Conservation (phyloP, 208 protist species). For the Porcisia hertigi region DNA sequence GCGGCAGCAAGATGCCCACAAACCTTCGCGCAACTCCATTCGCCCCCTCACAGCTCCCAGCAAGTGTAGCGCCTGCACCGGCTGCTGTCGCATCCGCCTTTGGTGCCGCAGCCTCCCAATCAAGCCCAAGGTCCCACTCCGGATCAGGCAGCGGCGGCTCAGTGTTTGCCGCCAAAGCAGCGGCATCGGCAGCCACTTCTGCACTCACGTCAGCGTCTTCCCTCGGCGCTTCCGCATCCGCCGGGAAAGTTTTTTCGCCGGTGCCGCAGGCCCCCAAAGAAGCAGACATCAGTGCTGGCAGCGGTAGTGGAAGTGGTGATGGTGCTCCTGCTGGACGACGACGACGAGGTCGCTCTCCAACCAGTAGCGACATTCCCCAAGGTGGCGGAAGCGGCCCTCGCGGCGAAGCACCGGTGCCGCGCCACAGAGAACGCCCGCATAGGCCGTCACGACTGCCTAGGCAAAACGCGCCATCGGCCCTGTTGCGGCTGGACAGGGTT, state of each 20-base stretch:
- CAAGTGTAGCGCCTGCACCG: not conserved
- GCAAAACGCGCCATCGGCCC: constrained; percentile 1
- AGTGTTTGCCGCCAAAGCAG: not conserved
- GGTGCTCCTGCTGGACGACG: not conserved
- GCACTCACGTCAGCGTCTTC: not conserved
- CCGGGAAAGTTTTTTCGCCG: not conserved
- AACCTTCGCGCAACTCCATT: not conserved
- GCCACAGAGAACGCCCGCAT: constrained; percentile 12
- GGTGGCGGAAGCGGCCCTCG: not conserved
- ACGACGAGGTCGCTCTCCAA: not conserved
- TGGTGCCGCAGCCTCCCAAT: not conserved
- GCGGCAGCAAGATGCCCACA: not conserved
- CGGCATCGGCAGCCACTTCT: constrained; percentile 9
- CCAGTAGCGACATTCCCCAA: not conserved
- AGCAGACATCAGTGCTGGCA: not conserved
- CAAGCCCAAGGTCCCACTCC: not conserved
- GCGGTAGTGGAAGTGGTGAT: constrained; percentile 6
- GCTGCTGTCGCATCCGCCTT: constrained; percentile 1
- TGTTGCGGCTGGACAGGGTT: constrained; percentile 5
- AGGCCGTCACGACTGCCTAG: not conserved
- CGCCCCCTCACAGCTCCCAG: too few relatives aligned
- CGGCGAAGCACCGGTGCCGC: constrained; percentile 13
- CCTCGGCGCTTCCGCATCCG: not conserved
- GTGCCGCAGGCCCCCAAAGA: not conserved
- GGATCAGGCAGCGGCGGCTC: not conserved